Percentiles rank a stretch among this genome's conserved stretches.
phyloP scores from a whole-genome alignment of 2,329 filamentous ascomycete species.

The Penicillium griseofulvum region DNA sequence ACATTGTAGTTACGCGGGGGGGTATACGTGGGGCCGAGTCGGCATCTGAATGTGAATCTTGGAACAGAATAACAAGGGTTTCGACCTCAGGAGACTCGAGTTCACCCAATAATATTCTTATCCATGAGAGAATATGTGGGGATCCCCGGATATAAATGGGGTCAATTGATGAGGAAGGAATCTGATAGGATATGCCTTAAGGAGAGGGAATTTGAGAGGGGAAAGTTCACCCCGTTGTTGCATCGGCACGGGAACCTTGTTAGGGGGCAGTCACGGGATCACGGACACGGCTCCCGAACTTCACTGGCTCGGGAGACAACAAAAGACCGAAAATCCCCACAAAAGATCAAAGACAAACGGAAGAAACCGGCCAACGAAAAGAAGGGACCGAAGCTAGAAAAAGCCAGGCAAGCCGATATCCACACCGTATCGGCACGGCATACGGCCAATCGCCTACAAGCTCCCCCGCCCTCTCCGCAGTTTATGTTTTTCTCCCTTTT shows the following conservation, averaged over 20 bases:
- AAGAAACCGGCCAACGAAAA: neutral
- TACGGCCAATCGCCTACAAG: neutral
- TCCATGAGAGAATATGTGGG: neutral
- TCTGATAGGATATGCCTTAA: neutral
- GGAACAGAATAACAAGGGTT: neutral
- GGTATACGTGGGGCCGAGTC: neutral
- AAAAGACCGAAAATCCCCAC: neutral
- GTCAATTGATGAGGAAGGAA: neutral
- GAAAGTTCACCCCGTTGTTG: neutral
- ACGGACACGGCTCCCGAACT: neutral
- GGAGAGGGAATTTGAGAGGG: neutral
- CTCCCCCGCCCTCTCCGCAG: constrained; percentile 8
- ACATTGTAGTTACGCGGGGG: constrained; percentile 2
- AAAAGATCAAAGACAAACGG: neutral
- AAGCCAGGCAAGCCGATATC: neutral
- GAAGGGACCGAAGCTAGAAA: neutral
- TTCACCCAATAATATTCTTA: neutral
- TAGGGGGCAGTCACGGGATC: neutral
- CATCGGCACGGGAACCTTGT: neutral
- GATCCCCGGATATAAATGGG: neutral
- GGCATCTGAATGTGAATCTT: neutral
- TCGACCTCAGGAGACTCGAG: neutral
- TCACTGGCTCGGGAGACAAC: neutral
- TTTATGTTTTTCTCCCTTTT: neutral
- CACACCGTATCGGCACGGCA: neutral